phyloP scores from a whole-genome alignment of 2,329 filamentous ascomycete species.

The Fulvia fulva region DNA sequence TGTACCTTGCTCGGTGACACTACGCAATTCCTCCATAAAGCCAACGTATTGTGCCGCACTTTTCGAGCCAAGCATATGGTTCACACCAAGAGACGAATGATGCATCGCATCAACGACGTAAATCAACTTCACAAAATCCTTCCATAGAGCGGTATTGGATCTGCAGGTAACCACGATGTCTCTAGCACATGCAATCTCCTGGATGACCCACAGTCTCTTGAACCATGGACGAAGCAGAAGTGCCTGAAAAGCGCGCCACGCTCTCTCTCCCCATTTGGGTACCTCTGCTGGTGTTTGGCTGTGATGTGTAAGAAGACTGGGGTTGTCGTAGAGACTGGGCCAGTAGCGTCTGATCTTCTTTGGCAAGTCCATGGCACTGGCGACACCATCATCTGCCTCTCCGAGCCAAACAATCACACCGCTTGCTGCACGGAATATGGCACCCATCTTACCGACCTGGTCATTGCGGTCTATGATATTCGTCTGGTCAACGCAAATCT shows the following conservation, averaged over 20 bases:
- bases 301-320: constrained; percentile 11
- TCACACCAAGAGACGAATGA: constrained; percentile 4
- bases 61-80: constrained; percentile 15
- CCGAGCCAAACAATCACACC: constrained; percentile 21
- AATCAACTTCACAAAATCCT: constrained; percentile 17
- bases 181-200: constrained; percentile 19
- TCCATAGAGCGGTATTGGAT: constrained; percentile 14
- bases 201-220: constrained; percentile 17
- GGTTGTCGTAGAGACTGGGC: constrained; percentile 14
- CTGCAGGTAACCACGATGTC: constrained; percentile 19
- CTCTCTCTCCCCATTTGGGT: constrained; percentile 14
- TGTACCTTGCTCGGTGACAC: constrained; percentile 14
- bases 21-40: constrained; percentile 19
- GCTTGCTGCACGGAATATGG: constrained; percentile 14
- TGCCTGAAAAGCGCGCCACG: constrained; percentile 16
- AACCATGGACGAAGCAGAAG: constrained; percentile 18
- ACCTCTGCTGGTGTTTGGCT: constrained; percentile 13
- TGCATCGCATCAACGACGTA: constrained; percentile 12
- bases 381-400: constrained; percentile 11
- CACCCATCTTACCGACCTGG: constrained; percentile 19
- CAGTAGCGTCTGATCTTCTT: constrained; percentile 14
- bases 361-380: constrained; percentile 18
- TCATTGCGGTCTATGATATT: constrained; percentile 18
- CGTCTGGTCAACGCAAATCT: constrained; percentile 20
- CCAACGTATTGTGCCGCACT: constrained; percentile 16